Evolutionary conservation across 768 basidiomycete species (phyloP).

Genomic region (Coprinellus aureogranulatus): DNA sequence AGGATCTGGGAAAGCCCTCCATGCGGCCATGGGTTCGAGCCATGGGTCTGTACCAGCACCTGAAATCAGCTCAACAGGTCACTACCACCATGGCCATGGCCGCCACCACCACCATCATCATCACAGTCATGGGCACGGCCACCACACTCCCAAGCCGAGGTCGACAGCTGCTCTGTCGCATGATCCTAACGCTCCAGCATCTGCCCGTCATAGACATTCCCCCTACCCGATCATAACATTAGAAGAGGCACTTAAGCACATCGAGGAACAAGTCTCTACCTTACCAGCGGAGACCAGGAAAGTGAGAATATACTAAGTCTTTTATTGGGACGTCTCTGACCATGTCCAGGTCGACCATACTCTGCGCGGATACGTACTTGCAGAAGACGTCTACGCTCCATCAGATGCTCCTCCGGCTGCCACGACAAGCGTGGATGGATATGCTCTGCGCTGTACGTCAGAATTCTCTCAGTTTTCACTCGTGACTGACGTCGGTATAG

Average conservation of each 20-base stretch:
- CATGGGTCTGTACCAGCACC: conserved; percentile 23
- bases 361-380: conserved; percentile 69
- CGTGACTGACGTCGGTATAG: conserved; percentile 31
- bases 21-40: conserved; percentile 39
- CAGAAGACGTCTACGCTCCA: conserved; percentile 69
- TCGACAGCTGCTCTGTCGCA: conserved; percentile 51
- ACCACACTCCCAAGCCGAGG: conserved; percentile 49
- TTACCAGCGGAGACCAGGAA: conserved; percentile 38
- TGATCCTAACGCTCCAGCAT: conserved; percentile 70
- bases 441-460: conserved; percentile 68
- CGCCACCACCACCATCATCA: conserved; percentile 39
- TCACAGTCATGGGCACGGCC: conserved; percentile 30
- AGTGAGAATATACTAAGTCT: conserved; percentile 32
- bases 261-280: conserved; percentile 47
- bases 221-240: conserved; percentile 73
- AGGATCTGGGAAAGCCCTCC: conserved; percentile 59
- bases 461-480: neutral
- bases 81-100: no score
- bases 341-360: conserved; percentile 51
- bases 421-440: conserved; percentile 88
- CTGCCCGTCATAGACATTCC: conserved; percentile 70
- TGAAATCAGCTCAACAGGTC: no score
- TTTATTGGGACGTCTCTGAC: neutral
- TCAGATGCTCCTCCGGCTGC: conserved; percentile 59
- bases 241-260: conserved; percentile 57